phyloP scores from a whole-genome alignment of 2,329 filamentous ascomycete species.

The Aspergillus intermedius region DNA sequence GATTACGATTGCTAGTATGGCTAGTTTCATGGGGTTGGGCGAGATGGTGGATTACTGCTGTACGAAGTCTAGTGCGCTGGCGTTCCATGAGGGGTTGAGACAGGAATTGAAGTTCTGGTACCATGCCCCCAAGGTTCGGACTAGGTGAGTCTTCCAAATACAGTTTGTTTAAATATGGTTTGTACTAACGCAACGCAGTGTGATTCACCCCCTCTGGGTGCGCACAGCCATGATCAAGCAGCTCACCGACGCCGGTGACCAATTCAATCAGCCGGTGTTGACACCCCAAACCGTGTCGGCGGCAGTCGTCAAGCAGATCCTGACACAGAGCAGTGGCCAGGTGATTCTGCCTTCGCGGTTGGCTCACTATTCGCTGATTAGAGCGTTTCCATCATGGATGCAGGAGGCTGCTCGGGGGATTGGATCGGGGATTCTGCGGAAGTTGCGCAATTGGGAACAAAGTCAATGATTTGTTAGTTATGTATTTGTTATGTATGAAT shows the following conservation, averaged over 20 bases:
- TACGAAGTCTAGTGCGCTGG: slow-evolving; percentile 47
- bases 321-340: slow-evolving; percentile 44
- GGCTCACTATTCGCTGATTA: slow-evolving; percentile 18
- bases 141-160: slow-evolving; percentile 19
- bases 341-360: slow-evolving; percentile 41
- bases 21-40: slow-evolving; percentile 42
- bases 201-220: slow-evolving; percentile 40
- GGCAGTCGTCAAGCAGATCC: slow-evolving; percentile 46
- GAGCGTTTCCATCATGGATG: slow-evolving; percentile 40
- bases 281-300: slow-evolving; percentile 38
- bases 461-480: neutral
- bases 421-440: slow-evolving; percentile 18
- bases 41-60: slow-evolving; percentile 49
- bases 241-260: slow-evolving; percentile 24
- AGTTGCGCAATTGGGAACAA: slow-evolving; percentile 12
- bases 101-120: slow-evolving; percentile 34
- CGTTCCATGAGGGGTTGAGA: slow-evolving; percentile 47
- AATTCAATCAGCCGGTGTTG: slow-evolving; percentile 30
- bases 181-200: slow-evolving; percentile 13
- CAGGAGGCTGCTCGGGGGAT: slow-evolving; percentile 35
- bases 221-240: slow-evolving; percentile 42
- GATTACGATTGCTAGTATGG: slow-evolving; percentile 50
- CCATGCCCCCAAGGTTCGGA: slow-evolving; percentile 32
- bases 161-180: neutral
- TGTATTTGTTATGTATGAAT: neutral